phyloP scores from a whole-genome alignment of 2,329 filamentous ascomycete species.

The Pseudocercospora fijiensis region DNA sequence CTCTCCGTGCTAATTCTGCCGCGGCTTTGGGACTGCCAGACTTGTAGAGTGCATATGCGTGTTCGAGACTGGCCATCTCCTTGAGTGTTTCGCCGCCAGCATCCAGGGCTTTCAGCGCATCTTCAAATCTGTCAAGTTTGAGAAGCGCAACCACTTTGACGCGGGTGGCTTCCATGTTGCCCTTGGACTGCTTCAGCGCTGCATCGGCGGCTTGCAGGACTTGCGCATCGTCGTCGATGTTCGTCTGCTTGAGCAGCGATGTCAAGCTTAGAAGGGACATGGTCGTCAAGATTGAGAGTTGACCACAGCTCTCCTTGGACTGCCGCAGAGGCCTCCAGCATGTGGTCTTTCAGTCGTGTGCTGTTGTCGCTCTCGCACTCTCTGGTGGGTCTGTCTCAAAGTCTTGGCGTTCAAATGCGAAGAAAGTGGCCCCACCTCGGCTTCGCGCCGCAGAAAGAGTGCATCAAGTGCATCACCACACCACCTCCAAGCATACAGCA shows the following conservation, averaged over 20 bases:
- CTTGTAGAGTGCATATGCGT: constrained; percentile 83
- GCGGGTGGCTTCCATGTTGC: constrained; percentile 61
- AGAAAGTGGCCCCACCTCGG: background rate
- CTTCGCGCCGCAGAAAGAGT: background rate
- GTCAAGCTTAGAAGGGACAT: constrained; percentile 42
- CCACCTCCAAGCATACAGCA: background rate
- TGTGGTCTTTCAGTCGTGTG: constrained; percentile 6
- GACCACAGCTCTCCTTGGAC: constrained; percentile 19
- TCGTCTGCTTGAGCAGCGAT: constrained; percentile 56
- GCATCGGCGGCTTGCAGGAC: constrained; percentile 64
- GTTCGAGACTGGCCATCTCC: constrained; percentile 64
- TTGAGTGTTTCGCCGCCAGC: constrained; percentile 62
- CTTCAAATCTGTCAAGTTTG: constrained; percentile 78
- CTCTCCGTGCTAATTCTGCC: constrained; percentile 49
- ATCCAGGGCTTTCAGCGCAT: constrained; percentile 68
- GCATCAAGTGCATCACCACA: constrained; percentile 1
- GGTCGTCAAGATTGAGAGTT: background rate
- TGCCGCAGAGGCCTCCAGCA: constrained; percentile 12
- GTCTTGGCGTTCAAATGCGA: background rate
- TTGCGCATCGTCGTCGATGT: constrained; percentile 70
- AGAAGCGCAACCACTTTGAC: constrained; percentile 72
- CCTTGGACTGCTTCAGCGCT: constrained; percentile 58
- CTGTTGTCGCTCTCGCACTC: background rate
- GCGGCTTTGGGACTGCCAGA: constrained; percentile 67
- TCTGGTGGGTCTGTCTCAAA: background rate